Evolutionary conservation across 108 stramenopile genomes (phyloP).

Genomic region (Conticribra guillardii): DNA sequence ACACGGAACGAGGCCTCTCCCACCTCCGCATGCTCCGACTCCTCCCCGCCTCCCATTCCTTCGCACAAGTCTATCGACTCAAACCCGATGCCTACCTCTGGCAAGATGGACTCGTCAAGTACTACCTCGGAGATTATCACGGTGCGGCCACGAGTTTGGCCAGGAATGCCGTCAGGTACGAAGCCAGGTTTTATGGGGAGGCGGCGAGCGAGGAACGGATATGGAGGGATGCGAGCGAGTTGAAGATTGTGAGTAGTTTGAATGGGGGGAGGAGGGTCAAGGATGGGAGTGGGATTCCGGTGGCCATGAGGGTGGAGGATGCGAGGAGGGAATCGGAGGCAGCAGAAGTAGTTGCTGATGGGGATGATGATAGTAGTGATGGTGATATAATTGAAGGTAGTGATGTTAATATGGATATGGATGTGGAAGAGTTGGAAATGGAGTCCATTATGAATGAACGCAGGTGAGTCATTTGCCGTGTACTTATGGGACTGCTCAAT

Average conservation of each 20-base stretch:
- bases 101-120: conserved; percentile 82
- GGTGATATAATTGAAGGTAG: no score
- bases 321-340: conserved; percentile 12
- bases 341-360: neutral
- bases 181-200: conserved; percentile 59
- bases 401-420: conserved; percentile 7
- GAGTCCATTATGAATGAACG: conserved; percentile 30
- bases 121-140: conserved; percentile 62
- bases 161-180: conserved; percentile 58
- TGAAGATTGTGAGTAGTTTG: conserved; percentile 49
- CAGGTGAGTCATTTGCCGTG: conserved; percentile 21
- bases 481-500: neutral
- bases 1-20: conserved; percentile 67
- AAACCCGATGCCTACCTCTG: conserved; percentile 80
- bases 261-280: conserved; percentile 30
- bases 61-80: conserved; percentile 67
- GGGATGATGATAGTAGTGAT: conserved; percentile 14
- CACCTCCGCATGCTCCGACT: conserved; percentile 62
- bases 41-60: conserved; percentile 58
- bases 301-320: neutral
- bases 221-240: conserved; percentile 79
- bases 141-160: conserved; percentile 68
- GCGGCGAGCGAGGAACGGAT: conserved; percentile 85
- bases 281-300: conserved; percentile 6
- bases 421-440: conserved; percentile 21